These are phyloP conservation scores for Cyclotella distinguenda DNA, from an alignment of 108 stramenopile genomes.

Conservation along the genomic window DNA sequence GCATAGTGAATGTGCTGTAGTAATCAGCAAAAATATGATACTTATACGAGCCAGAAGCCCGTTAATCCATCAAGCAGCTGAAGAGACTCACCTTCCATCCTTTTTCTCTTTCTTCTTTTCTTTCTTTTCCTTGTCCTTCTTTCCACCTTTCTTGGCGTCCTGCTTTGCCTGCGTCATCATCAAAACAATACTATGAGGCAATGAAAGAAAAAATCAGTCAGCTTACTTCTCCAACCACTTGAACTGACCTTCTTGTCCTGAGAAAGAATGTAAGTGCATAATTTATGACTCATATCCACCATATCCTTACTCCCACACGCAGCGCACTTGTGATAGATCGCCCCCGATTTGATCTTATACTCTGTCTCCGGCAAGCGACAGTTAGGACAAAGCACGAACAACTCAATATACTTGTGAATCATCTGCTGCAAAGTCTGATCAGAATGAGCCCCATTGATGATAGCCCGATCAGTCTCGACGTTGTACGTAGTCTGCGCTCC, in stretches of 20 bases:
- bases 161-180: constrained; percentile 45
- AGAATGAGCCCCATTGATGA: constrained; percentile 97
- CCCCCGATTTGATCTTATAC: constrained; percentile 94
- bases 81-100: constrained; percentile 24
- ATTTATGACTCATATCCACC: constrained; percentile 98
- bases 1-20: background rate
- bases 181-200: background rate
- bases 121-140: constrained; percentile 46
- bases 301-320: constrained; percentile 97
- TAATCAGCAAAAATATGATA: background rate
- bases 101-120: constrained; percentile 45
- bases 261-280: constrained; percentile 87
- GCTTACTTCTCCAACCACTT: background rate
- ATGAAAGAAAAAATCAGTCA: too few species aligned
- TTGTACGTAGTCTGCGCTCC: constrained; percentile 96
- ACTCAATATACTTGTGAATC: constrained; percentile 92
- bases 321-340: constrained; percentile 92
- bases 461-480: constrained; percentile 90
- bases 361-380: constrained; percentile 96
- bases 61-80: background rate
- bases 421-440: constrained; percentile 86
- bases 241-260: constrained; percentile 78
- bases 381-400: constrained; percentile 96
- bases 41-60: too few species aligned
- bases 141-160: constrained; percentile 63